phyloP scores from a whole-genome alignment of 2,329 filamentous ascomycete species.

The Alternaria solani region DNA sequence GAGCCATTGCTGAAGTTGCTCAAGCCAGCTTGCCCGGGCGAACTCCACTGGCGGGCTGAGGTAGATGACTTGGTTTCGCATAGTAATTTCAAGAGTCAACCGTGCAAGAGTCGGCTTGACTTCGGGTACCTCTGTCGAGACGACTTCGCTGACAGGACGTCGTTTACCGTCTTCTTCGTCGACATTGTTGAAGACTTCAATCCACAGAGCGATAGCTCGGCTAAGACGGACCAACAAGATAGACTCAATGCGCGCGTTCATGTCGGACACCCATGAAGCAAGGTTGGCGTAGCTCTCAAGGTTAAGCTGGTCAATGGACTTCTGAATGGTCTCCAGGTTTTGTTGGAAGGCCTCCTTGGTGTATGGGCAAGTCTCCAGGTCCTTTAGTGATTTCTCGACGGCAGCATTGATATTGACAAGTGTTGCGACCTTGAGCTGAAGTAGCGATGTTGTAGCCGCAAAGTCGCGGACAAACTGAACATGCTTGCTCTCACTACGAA shows the following conservation, averaged over 20 bases:
- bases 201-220: constrained; percentile 86
- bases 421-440: constrained; percentile 86
- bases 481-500: constrained; percentile 81
- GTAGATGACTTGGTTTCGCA: constrained; percentile 98
- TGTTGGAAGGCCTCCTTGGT: constrained; percentile 79
- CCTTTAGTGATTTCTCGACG: constrained; percentile 80
- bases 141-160: constrained; percentile 37
- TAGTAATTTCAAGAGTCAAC: constrained; percentile 89
- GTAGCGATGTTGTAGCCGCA: constrained; percentile 81
- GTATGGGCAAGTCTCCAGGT: constrained; percentile 86
- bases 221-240: constrained; percentile 84
- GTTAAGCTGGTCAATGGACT: constrained; percentile 93
- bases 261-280: constrained; percentile 83
- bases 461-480: constrained; percentile 97
- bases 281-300: constrained; percentile 96
- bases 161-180: constrained; percentile 46
- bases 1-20: constrained; percentile 92
- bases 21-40: constrained; percentile 91
- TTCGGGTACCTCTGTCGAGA: constrained; percentile 56
- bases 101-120: constrained; percentile 70
- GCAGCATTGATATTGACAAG: constrained; percentile 81
- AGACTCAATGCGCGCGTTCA: constrained; percentile 85
- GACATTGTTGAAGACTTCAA: constrained; percentile 74
- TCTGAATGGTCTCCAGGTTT: constrained; percentile 85
- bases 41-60: constrained; percentile 92